Evolutionary conservation across 371 early-diverging fungal species (phyloP).

Genomic region (Apophysomyces trapeziformis): DNA sequence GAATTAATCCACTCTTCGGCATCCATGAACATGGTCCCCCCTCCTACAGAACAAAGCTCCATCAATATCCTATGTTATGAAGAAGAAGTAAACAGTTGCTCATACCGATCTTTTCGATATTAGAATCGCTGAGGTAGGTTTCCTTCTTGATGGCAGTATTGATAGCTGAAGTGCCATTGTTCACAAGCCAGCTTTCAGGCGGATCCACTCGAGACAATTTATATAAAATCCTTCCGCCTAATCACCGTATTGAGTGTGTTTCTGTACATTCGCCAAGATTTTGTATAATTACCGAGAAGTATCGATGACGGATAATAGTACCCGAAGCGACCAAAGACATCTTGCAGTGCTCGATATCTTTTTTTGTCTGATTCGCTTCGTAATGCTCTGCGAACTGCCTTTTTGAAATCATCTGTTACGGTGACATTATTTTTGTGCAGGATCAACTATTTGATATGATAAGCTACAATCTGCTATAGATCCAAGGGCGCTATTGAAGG

Average conservation of each 20-base stretch:
- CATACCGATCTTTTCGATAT: background rate
- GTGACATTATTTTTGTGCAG: background rate
- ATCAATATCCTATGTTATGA: background rate
- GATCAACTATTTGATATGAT: background rate
- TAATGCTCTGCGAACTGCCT: background rate
- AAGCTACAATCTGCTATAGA: background rate
- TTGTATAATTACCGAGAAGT: background rate
- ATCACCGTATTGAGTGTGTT: background rate
- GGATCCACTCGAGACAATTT: background rate
- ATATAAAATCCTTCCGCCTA: background rate
- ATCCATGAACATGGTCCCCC: background rate
- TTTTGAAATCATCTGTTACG: background rate
- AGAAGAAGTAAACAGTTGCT: background rate
- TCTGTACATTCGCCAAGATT: background rate
- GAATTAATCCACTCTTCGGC: background rate
- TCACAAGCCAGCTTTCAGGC: background rate
- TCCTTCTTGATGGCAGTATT: background rate
- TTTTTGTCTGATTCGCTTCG: background rate
- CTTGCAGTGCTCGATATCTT: background rate
- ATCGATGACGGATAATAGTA: background rate
- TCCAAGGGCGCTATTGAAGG: background rate
- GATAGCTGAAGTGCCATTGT: background rate
- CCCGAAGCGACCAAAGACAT: background rate
- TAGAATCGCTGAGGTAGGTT: background rate
- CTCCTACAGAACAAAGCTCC: background rate